phyloP scores from a whole-genome alignment of 2,329 filamentous ascomycete species.

The Diatrype stigma region DNA sequence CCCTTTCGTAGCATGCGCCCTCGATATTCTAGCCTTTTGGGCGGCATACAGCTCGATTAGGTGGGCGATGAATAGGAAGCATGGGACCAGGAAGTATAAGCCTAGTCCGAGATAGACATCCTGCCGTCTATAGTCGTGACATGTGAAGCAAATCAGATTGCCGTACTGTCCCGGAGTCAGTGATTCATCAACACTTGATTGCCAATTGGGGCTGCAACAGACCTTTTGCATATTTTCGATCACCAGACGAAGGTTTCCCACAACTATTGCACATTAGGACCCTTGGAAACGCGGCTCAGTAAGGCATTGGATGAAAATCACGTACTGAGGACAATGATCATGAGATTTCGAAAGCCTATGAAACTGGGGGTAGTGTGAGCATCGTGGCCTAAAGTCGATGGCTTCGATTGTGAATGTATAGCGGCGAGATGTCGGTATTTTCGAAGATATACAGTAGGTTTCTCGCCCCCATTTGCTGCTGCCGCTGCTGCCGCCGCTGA shows the following conservation, averaged over 20 bases:
- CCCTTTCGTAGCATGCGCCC: conserved; percentile 47
- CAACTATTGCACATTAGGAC: conserved; percentile 52
- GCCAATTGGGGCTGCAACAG: conserved; percentile 13
- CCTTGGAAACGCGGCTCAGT: neutral
- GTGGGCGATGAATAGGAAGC: conserved; percentile 86
- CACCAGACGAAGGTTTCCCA: conserved; percentile 88
- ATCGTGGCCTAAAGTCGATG: conserved; percentile 85
- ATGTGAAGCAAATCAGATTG: conserved; percentile 85
- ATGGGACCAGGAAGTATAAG: conserved; percentile 83
- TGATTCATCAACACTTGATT: too few relatives aligned
- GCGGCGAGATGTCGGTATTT: conserved; percentile 93
- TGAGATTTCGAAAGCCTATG: conserved; percentile 89
- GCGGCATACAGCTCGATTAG: conserved; percentile 83
- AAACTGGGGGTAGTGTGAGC: conserved; percentile 73
- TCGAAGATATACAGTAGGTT: conserved; percentile 37
- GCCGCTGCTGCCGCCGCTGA: too few relatives aligned
- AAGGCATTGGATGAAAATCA: neutral
- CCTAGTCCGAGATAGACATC: conserved; percentile 72
- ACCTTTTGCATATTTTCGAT: conserved; percentile 97
- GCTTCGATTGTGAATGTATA: conserved; percentile 66
- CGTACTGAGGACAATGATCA: conserved; percentile 86
- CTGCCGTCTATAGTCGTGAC: conserved; percentile 78
- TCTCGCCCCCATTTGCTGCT: conserved; percentile 27
- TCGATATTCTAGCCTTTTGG: conserved; percentile 65
- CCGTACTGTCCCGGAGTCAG: conserved; percentile 64